Evolutionary conservation across 177 flowering plant genomes (phyloP).

Genomic region (Tripterygium wilfordii): DNA sequence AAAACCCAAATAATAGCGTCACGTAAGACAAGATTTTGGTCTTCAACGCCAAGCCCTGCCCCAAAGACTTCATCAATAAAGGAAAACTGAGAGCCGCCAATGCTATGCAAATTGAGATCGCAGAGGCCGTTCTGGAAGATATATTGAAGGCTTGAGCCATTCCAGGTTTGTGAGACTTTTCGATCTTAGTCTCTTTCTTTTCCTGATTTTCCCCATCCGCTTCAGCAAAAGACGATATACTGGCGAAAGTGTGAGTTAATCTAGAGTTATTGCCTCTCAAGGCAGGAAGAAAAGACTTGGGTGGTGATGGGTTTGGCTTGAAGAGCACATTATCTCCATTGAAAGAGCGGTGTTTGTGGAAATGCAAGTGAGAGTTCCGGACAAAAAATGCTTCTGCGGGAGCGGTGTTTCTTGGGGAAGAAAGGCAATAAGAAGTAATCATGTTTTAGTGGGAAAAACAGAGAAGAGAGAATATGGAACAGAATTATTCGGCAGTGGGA

Average conservation of each 20-base stretch:
- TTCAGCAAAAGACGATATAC: conserved; percentile 69
- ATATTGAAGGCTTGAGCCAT: conserved; percentile 89
- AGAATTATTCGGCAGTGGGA: conserved; percentile 37
- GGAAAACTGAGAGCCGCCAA: conserved; percentile 72
- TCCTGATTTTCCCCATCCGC: conserved; percentile 35
- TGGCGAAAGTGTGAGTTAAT: conserved; percentile 39
- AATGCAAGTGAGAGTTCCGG: conserved; percentile 17
- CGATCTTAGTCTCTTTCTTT: conserved; percentile 7
- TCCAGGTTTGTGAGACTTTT: conserved; percentile 29
- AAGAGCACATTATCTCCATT: conserved; percentile 17
- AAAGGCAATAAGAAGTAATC: conserved; percentile 39
- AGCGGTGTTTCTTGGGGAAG: conserved; percentile 39
- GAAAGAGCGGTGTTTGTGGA: conserved; percentile 12
- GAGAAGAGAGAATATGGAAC: conserved; percentile 8
- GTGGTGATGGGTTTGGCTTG: conserved; percentile 17
- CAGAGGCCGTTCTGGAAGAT: conserved; percentile 73
- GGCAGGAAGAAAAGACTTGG: conserved; percentile 17
- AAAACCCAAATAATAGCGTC: conserved; percentile 78
- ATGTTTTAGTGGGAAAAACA: conserved; percentile 19
- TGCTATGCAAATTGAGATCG: conserved; percentile 69
- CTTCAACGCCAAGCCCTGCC: conserved; percentile 53
- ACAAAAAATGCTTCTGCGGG: conserved; percentile 14
- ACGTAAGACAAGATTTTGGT: conserved; percentile 59
- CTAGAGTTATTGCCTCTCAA: conserved; percentile 15
- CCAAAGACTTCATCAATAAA: conserved; percentile 57